Percentiles rank a stretch among this genome's conserved stretches.
phyloP scores from a whole-genome alignment of 805 yeast species.

The Tetrapisispora nanseiensis region DNA sequence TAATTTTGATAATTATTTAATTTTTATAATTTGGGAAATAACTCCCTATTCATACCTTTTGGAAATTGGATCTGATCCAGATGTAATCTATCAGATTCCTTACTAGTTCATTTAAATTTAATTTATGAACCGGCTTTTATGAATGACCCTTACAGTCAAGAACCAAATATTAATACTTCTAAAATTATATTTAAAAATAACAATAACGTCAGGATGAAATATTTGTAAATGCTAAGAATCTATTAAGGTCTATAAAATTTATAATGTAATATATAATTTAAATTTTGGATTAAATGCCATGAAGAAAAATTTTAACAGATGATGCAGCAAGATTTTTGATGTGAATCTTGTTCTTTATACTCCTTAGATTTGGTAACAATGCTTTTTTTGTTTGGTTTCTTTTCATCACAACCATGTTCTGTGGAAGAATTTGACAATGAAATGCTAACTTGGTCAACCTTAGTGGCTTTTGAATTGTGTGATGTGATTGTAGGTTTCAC shows the following conservation, averaged over 20 bases:
- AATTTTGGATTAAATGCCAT: not conserved
- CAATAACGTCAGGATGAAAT: too few relatives aligned
- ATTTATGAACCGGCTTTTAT: too few relatives aligned
- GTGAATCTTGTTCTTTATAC: conserved; percentile 7
- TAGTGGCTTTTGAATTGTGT: not conserved
- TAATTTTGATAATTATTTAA: too few relatives aligned
- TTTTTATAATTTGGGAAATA: too few relatives aligned
- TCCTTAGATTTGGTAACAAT: not conserved
- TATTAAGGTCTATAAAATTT: not conserved
- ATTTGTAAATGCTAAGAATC: too few relatives aligned
- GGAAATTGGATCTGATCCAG: too few relatives aligned
- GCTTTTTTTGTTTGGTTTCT: not conserved
- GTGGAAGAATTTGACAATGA: not conserved
- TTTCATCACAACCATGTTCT: not conserved
- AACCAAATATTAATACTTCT: too few relatives aligned
- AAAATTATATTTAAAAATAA: too few relatives aligned
- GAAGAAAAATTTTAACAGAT: not conserved
- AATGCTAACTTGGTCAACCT: not conserved
- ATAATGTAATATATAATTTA: not conserved
- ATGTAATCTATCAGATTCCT: too few relatives aligned
- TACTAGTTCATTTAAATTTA: too few relatives aligned
- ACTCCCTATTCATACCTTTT: too few relatives aligned
- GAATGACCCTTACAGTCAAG: too few relatives aligned
- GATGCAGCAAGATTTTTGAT: not conserved
- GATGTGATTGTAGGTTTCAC: not conserved